Evolutionary conservation across 345 rosid genomes (phyloP).

Genomic region (Hibiscus trionum): DNA sequence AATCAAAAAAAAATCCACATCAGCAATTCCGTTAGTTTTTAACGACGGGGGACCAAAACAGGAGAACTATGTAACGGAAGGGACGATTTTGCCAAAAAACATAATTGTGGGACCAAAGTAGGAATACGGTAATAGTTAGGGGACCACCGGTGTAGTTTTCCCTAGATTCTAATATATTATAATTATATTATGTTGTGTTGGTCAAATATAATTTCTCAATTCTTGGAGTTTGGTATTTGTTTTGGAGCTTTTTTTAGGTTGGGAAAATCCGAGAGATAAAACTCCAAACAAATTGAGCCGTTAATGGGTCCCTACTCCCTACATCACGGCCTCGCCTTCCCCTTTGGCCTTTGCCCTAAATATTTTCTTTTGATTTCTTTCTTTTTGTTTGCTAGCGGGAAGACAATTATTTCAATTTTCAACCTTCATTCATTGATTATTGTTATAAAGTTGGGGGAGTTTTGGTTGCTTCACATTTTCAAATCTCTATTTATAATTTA

Average conservation of each 20-base stretch:
- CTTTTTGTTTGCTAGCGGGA: neutral
- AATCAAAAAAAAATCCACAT: too few relatives aligned
- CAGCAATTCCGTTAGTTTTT: too few relatives aligned
- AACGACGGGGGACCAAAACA: too few relatives aligned
- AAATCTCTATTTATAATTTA: too few relatives aligned
- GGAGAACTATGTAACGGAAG: too few relatives aligned
- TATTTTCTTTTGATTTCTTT: neutral
- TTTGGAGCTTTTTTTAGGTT: neutral
- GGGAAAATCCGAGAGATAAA: neutral
- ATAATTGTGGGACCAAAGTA: too few relatives aligned
- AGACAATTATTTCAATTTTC: neutral
- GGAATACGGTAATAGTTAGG: too few relatives aligned
- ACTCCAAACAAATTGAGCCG: slow-evolving; percentile 17
- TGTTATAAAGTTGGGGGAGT: neutral
- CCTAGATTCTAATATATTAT: too few relatives aligned
- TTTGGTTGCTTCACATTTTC: neutral
- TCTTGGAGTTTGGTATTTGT: neutral
- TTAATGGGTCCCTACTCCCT: slow-evolving; percentile 14
- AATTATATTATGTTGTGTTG: too few relatives aligned
- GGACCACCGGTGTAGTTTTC: too few relatives aligned
- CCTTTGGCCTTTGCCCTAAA: neutral
- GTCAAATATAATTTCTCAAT: neutral
- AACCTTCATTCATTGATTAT: slow-evolving; percentile 1
- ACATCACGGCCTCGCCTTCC: neutral
- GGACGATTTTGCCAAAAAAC: too few relatives aligned